These are phyloP conservation scores for Cucurbita moschata DNA, from an alignment of 306 rosid genomes.

Conservation along the genomic window DNA sequence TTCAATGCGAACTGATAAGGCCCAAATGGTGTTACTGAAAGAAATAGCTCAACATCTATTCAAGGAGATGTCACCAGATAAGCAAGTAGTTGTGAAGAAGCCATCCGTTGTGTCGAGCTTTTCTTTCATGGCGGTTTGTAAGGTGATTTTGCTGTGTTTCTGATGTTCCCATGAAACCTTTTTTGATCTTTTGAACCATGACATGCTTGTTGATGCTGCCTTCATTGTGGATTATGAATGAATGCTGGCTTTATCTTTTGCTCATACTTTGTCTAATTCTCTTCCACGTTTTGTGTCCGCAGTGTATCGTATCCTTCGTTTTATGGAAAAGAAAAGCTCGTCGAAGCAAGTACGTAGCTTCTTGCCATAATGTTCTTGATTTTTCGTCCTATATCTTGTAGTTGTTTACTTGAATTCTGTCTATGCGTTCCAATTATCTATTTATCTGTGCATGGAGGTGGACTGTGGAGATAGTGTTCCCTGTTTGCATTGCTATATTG, in stretches of 20 bases:
- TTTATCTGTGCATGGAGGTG: background rate
- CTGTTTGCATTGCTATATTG: background rate
- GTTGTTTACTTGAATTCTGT: background rate
- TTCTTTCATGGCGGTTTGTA: constrained; percentile 40
- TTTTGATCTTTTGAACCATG: background rate
- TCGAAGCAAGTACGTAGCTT: constrained; percentile 75
- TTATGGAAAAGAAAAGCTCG: constrained; percentile 72
- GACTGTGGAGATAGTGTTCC: background rate
- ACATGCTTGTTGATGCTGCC: background rate
- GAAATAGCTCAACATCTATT: constrained; percentile 93
- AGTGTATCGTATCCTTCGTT: constrained; percentile 55
- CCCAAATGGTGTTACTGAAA: constrained; percentile 77
- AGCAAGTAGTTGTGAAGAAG: constrained; percentile 33
- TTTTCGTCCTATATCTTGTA: background rate
- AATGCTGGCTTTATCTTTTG: background rate
- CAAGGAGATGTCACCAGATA: constrained; percentile 60
- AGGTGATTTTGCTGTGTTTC: constrained; percentile 29
- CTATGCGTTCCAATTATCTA: background rate
- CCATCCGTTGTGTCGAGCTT: constrained; percentile 25
- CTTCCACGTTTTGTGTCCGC: constrained; percentile 15
- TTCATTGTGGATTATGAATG: background rate
- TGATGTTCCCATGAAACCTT: background rate
- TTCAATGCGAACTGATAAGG: constrained; percentile 86
- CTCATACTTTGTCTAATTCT: background rate
- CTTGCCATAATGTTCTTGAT: background rate